These are phyloP conservation scores for Cryptococcus neoformans DNA, from an alignment of 1,284 basidiomycete species.

Conservation along the genomic window DNA sequence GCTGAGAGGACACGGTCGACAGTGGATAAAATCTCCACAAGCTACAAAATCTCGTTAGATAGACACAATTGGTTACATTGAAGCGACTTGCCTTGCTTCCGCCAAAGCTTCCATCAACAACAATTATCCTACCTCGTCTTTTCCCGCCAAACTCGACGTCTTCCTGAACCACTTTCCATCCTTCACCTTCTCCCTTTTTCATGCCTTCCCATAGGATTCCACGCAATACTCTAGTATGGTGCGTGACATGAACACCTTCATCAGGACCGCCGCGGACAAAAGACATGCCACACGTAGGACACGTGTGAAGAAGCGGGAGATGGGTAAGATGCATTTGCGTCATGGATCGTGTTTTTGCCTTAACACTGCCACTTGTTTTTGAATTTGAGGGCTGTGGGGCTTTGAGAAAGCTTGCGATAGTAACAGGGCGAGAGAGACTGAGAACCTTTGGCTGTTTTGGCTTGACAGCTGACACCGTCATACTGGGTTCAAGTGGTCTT, in stretches of 20 bases:
- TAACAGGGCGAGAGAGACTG: neutral
- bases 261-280: conserved; percentile 51
- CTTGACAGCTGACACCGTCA: conserved; percentile 1
- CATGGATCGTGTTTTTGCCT: conserved; percentile 5
- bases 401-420: neutral
- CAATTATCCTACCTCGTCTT: conserved; percentile 33
- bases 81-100: conserved; percentile 24
- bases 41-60: conserved; percentile 14
- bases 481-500: conserved; percentile 10
- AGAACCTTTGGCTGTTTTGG: neutral
- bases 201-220: conserved; percentile 48
- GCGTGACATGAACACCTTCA: conserved; percentile 41
- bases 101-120: conserved; percentile 34
- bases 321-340: conserved; percentile 38
- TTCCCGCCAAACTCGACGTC: conserved; percentile 20
- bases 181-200: conserved; percentile 17
- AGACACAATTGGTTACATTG: neutral
- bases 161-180: conserved; percentile 28
- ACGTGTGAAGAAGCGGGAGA: conserved; percentile 37
- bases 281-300: conserved; percentile 49
- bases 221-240: conserved; percentile 47
- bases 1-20: conserved; percentile 50
- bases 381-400: neutral
- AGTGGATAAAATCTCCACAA: conserved; percentile 45
- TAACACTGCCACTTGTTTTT: neutral